Conservation (phyloP, 352 stramenopile genomes). For the Plasmopara viticola region DNA sequence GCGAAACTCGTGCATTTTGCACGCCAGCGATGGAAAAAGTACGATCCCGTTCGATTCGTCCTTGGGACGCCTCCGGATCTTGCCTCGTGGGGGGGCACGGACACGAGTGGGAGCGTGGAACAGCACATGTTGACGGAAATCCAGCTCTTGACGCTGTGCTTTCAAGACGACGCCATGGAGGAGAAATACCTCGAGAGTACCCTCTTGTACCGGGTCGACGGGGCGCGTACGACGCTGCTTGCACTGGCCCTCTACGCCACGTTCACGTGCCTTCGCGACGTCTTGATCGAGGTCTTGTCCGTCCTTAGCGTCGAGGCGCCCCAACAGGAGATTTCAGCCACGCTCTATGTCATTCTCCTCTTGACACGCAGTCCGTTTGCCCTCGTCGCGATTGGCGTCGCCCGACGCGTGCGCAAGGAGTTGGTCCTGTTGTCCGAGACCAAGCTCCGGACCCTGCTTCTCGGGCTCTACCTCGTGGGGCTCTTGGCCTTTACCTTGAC, state of each 20-base stretch:
- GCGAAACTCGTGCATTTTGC: constrained; percentile 45
- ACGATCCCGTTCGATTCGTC: constrained; percentile 46
- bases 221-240: constrained; percentile 50
- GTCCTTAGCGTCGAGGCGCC: constrained; percentile 16
- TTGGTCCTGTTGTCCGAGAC: constrained; percentile 54
- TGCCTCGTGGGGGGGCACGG: constrained; percentile 29
- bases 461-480: constrained; percentile 54
- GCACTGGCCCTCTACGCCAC: constrained; percentile 48
- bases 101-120: constrained; percentile 37
- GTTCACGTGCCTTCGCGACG: constrained; percentile 64
- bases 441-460: constrained; percentile 57
- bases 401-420: constrained; percentile 32
- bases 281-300: constrained; percentile 42
- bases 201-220: constrained; percentile 51
- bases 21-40: constrained; percentile 50
- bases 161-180: constrained; percentile 69
- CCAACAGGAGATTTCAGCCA: constrained; percentile 17
- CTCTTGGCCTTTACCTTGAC: constrained; percentile 44
- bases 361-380: constrained; percentile 27
- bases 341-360: constrained; percentile 33
- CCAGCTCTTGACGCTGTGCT: constrained; percentile 46
- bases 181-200: constrained; percentile 67
- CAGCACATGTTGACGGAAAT: constrained; percentile 66
- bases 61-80: constrained; percentile 45
- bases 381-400: constrained; percentile 30